Conservation (phyloP, 2,329 filamentous ascomycete species). For the Trichoderma endophyticum region DNA sequence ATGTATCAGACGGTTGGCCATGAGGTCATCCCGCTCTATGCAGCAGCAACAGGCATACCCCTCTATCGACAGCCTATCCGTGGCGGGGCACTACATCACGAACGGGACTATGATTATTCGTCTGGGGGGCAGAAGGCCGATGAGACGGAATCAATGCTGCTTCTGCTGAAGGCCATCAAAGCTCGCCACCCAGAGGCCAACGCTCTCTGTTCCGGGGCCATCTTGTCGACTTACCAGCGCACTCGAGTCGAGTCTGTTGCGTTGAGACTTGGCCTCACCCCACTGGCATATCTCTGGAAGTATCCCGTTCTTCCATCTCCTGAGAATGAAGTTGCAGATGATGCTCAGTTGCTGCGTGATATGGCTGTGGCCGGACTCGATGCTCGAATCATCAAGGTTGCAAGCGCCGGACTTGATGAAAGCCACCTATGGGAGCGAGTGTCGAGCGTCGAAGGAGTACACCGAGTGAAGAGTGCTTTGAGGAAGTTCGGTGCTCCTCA, state of each 20-base stretch:
- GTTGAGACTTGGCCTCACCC: constrained; percentile 73
- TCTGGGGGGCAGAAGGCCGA: constrained; percentile 46
- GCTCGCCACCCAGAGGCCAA: constrained; percentile 73
- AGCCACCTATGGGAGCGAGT: constrained; percentile 78
- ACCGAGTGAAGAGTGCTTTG: constrained; percentile 51
- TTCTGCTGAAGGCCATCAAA: constrained; percentile 67
- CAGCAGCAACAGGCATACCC: constrained; percentile 72
- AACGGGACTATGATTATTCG: constrained; percentile 61
- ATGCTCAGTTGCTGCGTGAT: constrained; percentile 67
- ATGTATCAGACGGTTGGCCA: constrained; percentile 99
- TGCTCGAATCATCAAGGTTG: constrained; percentile 91
- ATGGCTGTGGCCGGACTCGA: constrained; percentile 78
- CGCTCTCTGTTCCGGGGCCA: constrained; percentile 85
- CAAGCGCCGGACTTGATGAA: constrained; percentile 83
- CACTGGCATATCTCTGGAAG: constrained; percentile 90
- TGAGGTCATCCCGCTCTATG: constrained; percentile 79
- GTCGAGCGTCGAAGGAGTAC: constrained; percentile 50
- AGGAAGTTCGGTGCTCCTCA: constrained; percentile 63
- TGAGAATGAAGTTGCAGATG: constrained; percentile 33
- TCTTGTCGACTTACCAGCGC: constrained; percentile 91
- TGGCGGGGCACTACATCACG: constrained; percentile 67
- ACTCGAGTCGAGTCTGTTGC: constrained; percentile 94
- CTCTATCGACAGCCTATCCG: constrained; percentile 77
- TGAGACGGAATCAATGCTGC: constrained; percentile 84
- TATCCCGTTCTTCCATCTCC: constrained; percentile 68